phyloP scores from a whole-genome alignment of 768 basidiomycete species.

The Fistulinella prunicolor region DNA sequence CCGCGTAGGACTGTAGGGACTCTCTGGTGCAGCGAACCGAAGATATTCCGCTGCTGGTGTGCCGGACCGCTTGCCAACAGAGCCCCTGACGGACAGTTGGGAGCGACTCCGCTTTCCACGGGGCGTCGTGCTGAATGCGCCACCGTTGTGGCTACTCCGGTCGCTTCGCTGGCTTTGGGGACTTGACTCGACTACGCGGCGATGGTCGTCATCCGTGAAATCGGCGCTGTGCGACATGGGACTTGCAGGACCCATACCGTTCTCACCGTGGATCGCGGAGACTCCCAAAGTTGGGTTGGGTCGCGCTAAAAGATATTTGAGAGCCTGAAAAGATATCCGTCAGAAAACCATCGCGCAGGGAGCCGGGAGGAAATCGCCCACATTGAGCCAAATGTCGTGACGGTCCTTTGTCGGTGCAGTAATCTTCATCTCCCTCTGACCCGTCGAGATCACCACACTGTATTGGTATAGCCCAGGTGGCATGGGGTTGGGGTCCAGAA shows the following conservation, averaged over 20 bases:
- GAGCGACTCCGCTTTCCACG: conserved; percentile 77
- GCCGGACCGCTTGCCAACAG: conserved; percentile 80
- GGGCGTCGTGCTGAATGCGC: conserved; percentile 73
- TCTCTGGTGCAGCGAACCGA: conserved; percentile 72
- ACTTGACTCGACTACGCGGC: conserved; percentile 48
- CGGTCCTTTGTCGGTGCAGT: conserved; percentile 95
- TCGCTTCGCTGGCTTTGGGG: conserved; percentile 74
- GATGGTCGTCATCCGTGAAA: conserved; percentile 52
- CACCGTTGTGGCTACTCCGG: conserved; percentile 55
- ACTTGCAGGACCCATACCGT: conserved; percentile 42
- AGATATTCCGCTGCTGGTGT: conserved; percentile 93
- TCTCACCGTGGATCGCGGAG: conserved; percentile 30
- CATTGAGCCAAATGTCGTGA: conserved; percentile 96
- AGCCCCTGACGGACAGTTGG: conserved; percentile 67
- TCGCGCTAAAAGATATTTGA: conserved; percentile 85
- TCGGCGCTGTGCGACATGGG: conserved; percentile 45
- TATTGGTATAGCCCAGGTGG: conserved; percentile 92
- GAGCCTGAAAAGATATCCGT: conserved; percentile 52
- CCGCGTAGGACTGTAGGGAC: conserved; percentile 70
- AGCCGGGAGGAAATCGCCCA: conserved; percentile 40
- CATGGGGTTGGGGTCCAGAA: conserved; percentile 95
- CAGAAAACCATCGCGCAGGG: too few relatives aligned
- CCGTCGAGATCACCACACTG: conserved; percentile 89
- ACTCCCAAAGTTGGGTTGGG: conserved; percentile 40
- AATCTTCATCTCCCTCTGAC: conserved; percentile 96